Base-by-base conservation (phyloP, 176 grass and related monocot species). In the Pharus latifolius region DNA sequence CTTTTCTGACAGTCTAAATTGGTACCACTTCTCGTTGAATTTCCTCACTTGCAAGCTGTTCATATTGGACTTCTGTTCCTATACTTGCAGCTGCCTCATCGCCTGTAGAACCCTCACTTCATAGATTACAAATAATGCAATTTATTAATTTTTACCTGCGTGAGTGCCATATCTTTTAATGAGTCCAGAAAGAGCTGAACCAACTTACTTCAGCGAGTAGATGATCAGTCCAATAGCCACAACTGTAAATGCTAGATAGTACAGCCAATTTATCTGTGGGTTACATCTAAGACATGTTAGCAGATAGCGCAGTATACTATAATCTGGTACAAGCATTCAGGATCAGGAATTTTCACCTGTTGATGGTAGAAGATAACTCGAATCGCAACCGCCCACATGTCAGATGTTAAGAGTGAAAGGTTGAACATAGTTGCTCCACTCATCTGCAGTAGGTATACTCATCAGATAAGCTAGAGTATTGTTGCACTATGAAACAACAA, bases 301-400 rank as follows among this genome's bases (percentile, higher is more conserved):
- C 40, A 29, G 71, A 59, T 65, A 27, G 13, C 38, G 4, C 53
- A 60, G 63, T 62, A 64, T 63, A 50, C 42, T 77, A 19, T 56
- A 63, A 63, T 49, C 26, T 34, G 3, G 30, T 14, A 40, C 44
- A 27, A 35, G 18, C 30, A 23, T 45, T 44, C 38, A 34, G 7
- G 16, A 64, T 26, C 6, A 30, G 50, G 69, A 84, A 48, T 79
- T 66, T 31, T 20, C 30, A 84, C 80, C 85, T 76, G 31, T 65
- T 88, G 69, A 3, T 70, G 63, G 49, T 88, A 88, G 62, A 88
- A 88, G 18, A 88, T 56, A 68, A 88, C 41, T 78, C 80, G 56
- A 73, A 85, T 89, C 62, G 59, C 44, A 1, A 89, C 79, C 60
- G 76, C 76, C 86, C 81, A 85, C 86, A 85, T 89, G 70, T 89